Evolutionary conservation across 2,329 filamentous ascomycete genomes (phyloP).

Genomic region (Colletotrichum sp.): DNA sequence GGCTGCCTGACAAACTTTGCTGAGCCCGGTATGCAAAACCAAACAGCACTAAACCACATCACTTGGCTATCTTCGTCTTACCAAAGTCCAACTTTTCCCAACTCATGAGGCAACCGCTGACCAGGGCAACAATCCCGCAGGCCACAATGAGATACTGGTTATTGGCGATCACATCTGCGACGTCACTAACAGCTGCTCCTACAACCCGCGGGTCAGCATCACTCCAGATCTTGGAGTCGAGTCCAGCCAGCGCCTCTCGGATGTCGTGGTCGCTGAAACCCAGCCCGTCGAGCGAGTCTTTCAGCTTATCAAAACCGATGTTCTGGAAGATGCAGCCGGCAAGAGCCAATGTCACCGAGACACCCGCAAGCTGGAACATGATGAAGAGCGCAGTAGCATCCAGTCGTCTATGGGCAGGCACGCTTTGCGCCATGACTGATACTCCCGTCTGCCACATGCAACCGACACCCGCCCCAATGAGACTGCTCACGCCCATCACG

Average conservation of each 20-base stretch:
- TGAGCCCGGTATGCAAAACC: neutral
- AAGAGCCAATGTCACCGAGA: conserved; percentile 29
- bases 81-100: conserved; percentile 31
- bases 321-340: conserved; percentile 36
- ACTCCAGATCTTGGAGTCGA: conserved; percentile 27
- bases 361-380: conserved; percentile 35
- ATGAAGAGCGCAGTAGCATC: conserved; percentile 37
- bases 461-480: conserved; percentile 36
- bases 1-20: neutral
- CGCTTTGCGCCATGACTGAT: conserved; percentile 25
- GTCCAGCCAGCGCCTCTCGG: conserved; percentile 31
- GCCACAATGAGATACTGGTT: conserved; percentile 31
- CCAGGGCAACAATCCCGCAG: conserved; percentile 27
- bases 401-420: conserved; percentile 27
- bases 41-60: neutral
- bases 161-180: conserved; percentile 29
- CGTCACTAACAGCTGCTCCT: conserved; percentile 23
- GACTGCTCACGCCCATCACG: conserved; percentile 34
- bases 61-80: neutral
- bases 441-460: conserved; percentile 34
- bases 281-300: conserved; percentile 19
- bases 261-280: conserved; percentile 28
- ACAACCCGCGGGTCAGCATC: conserved; percentile 22
- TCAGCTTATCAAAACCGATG: conserved; percentile 28
- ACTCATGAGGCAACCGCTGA: conserved; percentile 31